Conservation (phyloP, 1,284 basidiomycete species). For the Rhodotorula sp. region DNA sequence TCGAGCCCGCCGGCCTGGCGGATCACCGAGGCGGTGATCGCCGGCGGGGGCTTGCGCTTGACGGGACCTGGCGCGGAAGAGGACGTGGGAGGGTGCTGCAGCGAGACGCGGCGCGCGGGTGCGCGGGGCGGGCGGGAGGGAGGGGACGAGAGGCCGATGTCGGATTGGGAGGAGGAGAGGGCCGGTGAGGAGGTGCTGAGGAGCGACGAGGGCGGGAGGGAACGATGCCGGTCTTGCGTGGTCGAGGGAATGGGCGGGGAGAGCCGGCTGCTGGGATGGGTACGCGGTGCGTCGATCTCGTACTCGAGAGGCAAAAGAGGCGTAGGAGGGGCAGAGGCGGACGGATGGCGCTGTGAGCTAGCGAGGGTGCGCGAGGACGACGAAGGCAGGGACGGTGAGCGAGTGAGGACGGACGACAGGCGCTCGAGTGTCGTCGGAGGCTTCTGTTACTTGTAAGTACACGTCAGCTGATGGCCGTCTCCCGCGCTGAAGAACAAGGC, state of each 20-base stretch:
- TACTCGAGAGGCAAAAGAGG: not conserved
- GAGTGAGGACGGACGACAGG: not conserved
- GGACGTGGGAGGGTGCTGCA: not conserved
- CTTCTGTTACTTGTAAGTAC: too few relatives aligned
- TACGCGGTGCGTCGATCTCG: not conserved
- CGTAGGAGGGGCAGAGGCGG: not conserved
- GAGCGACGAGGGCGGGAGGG: not conserved
- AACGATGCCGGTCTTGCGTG: not conserved
- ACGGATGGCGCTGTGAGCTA: not conserved
- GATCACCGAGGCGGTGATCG: constrained; percentile 10
- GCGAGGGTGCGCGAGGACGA: too few relatives aligned
- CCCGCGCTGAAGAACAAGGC: too few relatives aligned
- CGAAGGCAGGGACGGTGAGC: not conserved
- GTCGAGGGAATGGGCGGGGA: not conserved
- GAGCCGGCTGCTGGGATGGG: not conserved
- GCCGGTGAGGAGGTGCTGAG: not conserved
- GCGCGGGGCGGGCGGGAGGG: not conserved
- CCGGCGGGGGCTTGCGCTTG: constrained; percentile 10
- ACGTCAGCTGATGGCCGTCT: too few relatives aligned
- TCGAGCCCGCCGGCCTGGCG: not conserved
- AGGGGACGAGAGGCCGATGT: not conserved
- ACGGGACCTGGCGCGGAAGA: not conserved
- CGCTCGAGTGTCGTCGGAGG: not conserved
- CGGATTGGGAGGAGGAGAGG: too few relatives aligned
- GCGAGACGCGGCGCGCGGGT: not conserved